phyloP scores from a whole-genome alignment of 306 rosid species.

The Fagus crenata region DNA sequence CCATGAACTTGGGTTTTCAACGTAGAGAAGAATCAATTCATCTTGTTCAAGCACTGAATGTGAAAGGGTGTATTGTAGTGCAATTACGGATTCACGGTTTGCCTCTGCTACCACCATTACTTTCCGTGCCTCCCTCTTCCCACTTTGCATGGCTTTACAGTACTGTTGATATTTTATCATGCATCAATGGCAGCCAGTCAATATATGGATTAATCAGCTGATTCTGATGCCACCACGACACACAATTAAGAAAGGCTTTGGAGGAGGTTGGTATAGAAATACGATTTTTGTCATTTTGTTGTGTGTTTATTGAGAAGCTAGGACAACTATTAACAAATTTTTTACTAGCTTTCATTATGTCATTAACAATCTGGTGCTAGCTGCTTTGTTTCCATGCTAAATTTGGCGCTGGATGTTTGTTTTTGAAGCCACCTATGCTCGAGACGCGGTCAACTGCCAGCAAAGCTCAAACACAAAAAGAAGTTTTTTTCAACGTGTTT shows the following conservation, averaged over 20 bases:
- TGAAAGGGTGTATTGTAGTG: slow-evolving; percentile 64
- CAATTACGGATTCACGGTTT: slow-evolving; percentile 66
- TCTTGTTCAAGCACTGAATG: slow-evolving; percentile 61
- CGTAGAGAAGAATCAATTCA: slow-evolving; percentile 70
- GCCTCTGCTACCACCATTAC: slow-evolving; percentile 80
- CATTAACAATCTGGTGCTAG: slow-evolving; percentile 28
- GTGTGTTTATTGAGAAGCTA: not conserved
- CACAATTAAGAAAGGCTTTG: slow-evolving; percentile 14
- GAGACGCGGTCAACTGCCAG: slow-evolving; percentile 49
- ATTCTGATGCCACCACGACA: not conserved
- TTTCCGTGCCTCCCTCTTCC: slow-evolving; percentile 23
- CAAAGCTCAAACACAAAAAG: not conserved
- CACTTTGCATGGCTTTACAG: slow-evolving; percentile 38
- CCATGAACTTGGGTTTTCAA: slow-evolving; percentile 56
- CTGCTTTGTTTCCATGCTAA: slow-evolving; percentile 24
- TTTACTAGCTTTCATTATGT: slow-evolving; percentile 17
- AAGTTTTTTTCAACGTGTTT: not conserved
- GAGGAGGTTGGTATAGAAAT: slow-evolving; percentile 7
- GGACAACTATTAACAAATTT: slow-evolving; percentile 37
- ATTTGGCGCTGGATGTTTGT: slow-evolving; percentile 23
- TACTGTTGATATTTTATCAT: not conserved
- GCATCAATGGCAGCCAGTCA: slow-evolving; percentile 11
- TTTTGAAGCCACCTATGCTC: slow-evolving; percentile 23
- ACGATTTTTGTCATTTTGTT: slow-evolving; percentile 37
- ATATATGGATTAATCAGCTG: no score